Evolutionary conservation across 2,329 filamentous ascomycete genomes (phyloP), one percentile per base, ranked within the genome.

Genomic region (Penicillium griseofulvum): DNA sequence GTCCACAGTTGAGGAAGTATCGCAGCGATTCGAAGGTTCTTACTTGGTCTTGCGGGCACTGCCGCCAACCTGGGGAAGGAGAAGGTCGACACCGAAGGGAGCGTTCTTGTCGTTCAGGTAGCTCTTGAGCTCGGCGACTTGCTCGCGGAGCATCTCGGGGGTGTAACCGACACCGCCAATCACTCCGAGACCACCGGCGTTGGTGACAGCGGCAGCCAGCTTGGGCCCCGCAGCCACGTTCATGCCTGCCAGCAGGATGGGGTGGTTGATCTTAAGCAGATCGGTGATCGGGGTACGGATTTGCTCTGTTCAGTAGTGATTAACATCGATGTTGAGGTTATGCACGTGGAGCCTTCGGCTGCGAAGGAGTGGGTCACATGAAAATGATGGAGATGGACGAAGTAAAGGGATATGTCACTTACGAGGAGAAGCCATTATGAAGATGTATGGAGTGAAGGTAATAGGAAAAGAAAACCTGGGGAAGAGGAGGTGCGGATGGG

Each of bases 241-340:
- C 94, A 99, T 99, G 75, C 94, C 94, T 67, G 94, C 94, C 60
- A 99, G 87, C 70, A 99, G 81, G 72, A 99, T 82, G 56, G 94
- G 94, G 79, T 99, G 94, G 76, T 96, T 90, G 84, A 99, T 97
- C 82, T 91, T 90, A 79, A 99, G 89, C 63, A 97, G 89, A 84
- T 97, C 93, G 67, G 94, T 99, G 69, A 92, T 82, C 65, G 90
- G 87, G 51, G 94, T 99, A 71, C 90, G 90, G 76, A 99, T 88
- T 81, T 90, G 83, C 80, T 94, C 90, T 93, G 75, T 57, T 12
- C 9, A 33, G 44, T 16, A 22, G 14, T 41, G 14, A 59, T 73
- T 51, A 74, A 63, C 53, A 45, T 16, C 9, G 12, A n/a, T 29
- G 11, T 31, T 44, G 22, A 28, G 12, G 16, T 7, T 8, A 26